Base-by-base conservation (phyloP, 495 filamentous ascomycete species). In the Penicillium silybi region DNA sequence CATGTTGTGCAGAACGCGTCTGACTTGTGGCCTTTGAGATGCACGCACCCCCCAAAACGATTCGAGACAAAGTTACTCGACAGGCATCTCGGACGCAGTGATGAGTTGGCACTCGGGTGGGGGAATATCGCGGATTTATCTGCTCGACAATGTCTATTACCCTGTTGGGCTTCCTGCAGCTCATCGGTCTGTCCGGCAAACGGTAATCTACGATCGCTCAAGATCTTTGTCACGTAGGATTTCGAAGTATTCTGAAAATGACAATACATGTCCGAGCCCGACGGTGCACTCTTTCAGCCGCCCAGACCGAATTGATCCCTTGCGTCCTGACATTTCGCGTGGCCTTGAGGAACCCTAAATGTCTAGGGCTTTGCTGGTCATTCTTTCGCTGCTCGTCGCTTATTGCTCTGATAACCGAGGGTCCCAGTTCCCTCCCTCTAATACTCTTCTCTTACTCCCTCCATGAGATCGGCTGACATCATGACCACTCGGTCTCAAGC, bases 41-140 rank as follows among this genome's bases (percentile, higher is more conserved):
- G 53, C 53, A 54, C 44, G 37, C 34, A 41, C 41, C 54, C 52
- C 56, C 42, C 55, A 44, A 46, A 49, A 38, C 32, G 47, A 54
- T 44, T 42, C 38, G 49, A 44, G 51, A 46, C 38, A 51, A 53
- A 64, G 59, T 69, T 72, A 65, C 65, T 69, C 66, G 70, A 63
- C 69, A 72, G 72, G 71, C 72, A 69, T 72, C n/a, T 29, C 74
- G 78, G 79, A 89, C 85, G 88, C 85, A 88, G 72, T 85, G 86
- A 89, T 91, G 88, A 89, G 88, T 84, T 91, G 88, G 85, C 88
- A 68, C 81, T 81, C 58, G 58, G 60, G 68, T 68, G 70, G 56
- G 64, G 69, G 58, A 57, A 61, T 48, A 55, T 62, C 41, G 54
- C 49, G 53, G 47, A 45, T 61, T 55, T 53, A 62, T 59, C 46